These are phyloP conservation scores for Paramyrothecium roridum DNA, from an alignment of 2,329 filamentous ascomycete genomes.

Conservation along the genomic window DNA sequence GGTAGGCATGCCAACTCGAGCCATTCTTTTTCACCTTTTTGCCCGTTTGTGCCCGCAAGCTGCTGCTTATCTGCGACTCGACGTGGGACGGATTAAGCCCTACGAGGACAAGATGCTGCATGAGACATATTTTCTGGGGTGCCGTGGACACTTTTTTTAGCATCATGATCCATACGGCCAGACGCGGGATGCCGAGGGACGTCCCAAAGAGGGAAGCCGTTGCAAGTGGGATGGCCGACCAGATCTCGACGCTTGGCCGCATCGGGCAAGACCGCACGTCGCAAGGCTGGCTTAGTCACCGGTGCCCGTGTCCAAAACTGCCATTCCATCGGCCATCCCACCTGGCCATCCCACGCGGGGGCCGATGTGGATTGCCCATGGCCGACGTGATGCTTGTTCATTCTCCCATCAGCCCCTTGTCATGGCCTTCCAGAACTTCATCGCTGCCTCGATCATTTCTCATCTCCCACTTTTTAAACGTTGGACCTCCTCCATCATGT, in stretches of 20 bases:
- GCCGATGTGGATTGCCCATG: not conserved
- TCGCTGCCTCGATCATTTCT: not conserved
- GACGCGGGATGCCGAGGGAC: conserved; percentile 13
- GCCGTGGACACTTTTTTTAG: no score
- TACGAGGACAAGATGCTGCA: no score
- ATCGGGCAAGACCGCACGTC: not conserved
- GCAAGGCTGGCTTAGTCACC: not conserved
- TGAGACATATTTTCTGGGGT: no score
- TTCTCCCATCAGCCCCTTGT: not conserved
- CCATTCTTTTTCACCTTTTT: no score
- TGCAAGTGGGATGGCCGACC: conserved; percentile 7
- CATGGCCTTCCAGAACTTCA: not conserved
- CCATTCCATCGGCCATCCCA: not conserved
- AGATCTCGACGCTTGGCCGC: not conserved
- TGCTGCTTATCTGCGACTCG: no score
- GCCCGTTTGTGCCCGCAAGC: no score
- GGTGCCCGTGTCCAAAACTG: not conserved
- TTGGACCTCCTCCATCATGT: not conserved
- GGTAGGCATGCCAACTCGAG: no score
- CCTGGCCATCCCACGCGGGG: not conserved
- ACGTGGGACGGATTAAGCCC: no score
- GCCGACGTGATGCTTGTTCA: not conserved
- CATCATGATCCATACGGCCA: no score
- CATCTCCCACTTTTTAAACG: not conserved
- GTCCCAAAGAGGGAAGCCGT: conserved; percentile 6